Conservation (phyloP, 352 stramenopile genomes). For the Globisporangium nagaii region DNA sequence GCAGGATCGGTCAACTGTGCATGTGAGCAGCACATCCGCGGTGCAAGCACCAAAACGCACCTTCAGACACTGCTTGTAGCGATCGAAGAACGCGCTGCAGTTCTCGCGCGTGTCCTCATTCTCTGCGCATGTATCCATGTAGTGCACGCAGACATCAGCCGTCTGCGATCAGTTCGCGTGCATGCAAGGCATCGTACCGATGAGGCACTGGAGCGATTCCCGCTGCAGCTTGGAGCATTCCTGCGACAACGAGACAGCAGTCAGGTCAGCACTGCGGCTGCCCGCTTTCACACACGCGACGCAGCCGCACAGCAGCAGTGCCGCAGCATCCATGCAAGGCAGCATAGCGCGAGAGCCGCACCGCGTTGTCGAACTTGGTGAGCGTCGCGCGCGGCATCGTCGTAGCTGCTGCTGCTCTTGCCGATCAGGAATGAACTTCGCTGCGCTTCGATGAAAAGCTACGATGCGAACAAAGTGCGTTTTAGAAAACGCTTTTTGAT, state of each 20-base stretch:
- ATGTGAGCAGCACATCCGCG: too few species aligned
- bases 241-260: constrained; percentile 13
- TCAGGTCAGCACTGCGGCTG: too few species aligned
- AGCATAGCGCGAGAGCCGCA: constrained; percentile 7
- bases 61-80: constrained; percentile 65
- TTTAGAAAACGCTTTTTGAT: too few species aligned
- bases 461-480: too few species aligned
- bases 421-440: too few species aligned
- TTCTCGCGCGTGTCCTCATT: constrained; percentile 39
- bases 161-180: too few species aligned
- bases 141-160: too few species aligned
- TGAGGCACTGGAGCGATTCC: constrained; percentile 65
- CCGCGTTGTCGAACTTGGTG: constrained; percentile 45
- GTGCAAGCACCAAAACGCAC: background rate
- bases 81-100: constrained; percentile 56
- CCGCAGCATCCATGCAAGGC: background rate
- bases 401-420: background rate
- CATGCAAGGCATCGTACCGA: constrained; percentile 27
- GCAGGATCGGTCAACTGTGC: too few species aligned
- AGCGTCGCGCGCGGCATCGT: constrained; percentile 4
- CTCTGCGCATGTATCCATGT: constrained; percentile 30
- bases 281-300: background rate
- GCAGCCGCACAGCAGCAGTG: background rate
- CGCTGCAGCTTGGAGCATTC: constrained; percentile 63
- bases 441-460: too few species aligned